phyloP scores from a whole-genome alignment of 2,329 filamentous ascomycete species.

The Fusarium papillatum region DNA sequence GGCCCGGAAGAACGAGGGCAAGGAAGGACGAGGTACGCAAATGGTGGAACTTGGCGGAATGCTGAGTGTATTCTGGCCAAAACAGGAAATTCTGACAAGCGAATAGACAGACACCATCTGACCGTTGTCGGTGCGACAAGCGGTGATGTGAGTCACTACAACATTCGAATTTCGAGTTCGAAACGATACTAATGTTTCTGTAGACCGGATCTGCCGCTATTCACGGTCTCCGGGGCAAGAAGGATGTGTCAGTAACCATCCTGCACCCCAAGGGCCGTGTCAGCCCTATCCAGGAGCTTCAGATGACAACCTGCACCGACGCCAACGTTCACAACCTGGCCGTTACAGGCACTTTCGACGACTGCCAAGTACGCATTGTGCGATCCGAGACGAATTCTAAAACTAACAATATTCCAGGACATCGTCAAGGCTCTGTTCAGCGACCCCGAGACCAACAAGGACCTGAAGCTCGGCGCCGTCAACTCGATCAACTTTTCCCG shows the following conservation, averaged over 20 bases:
- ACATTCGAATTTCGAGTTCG: background rate
- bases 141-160: conserved; percentile 65
- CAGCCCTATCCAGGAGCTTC: conserved; percentile 92
- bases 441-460: conserved; percentile 86
- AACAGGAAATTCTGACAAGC: conserved; percentile 31
- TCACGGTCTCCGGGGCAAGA: conserved; percentile 94
- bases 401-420: conserved; percentile 35
- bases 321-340: conserved; percentile 93
- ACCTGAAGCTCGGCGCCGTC: conserved; percentile 89
- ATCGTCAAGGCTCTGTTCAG: conserved; percentile 95
- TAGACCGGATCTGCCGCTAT: conserved; percentile 92
- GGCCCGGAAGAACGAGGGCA: conserved; percentile 74
- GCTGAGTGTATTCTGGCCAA: background rate
- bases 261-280: conserved; percentile 93
- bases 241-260: conserved; percentile 97
- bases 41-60: background rate
- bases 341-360: conserved; percentile 93
- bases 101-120: conserved; percentile 79
- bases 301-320: conserved; percentile 96
- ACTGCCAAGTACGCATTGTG: conserved; percentile 78
- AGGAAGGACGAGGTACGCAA: conserved; percentile 63
- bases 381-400: background rate
- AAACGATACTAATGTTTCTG: conserved; percentile 1
- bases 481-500: conserved; percentile 98
- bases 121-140: conserved; percentile 90